Percentiles rank a stretch among this genome's conserved stretches.
These are phyloP conservation scores for Solanum hybrid DNA, from an alignment of 305 asterid genomes.

Conservation along the genomic window DNA sequence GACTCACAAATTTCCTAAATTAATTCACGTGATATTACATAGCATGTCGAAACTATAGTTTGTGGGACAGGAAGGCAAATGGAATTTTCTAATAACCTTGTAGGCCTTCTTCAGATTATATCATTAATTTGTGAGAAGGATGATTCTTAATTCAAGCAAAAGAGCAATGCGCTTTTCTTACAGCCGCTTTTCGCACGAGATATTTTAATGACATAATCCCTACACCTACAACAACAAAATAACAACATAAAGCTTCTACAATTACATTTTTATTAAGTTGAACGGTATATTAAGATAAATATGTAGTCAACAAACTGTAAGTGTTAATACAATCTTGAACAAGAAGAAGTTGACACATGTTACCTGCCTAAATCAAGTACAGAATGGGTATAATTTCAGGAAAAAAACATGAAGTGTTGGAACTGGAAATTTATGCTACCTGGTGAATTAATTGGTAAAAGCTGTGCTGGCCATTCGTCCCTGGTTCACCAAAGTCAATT, in stretches of 20 bases:
- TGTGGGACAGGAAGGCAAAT: not conserved
- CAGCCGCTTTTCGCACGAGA: not conserved
- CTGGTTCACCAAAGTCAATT: conserved; percentile 99
- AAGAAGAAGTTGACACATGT: not conserved
- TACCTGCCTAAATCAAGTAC: conserved; percentile 1
- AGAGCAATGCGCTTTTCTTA: not conserved
- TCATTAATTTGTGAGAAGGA: no score
- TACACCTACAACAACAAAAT: not conserved
- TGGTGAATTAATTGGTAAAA: conserved; percentile 99
- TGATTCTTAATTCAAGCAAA: not conserved
- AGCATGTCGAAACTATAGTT: not conserved
- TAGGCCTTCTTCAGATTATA: not conserved
- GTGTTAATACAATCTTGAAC: not conserved
- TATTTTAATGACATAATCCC: not conserved
- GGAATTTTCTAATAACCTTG: not conserved
- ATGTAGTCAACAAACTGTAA: not conserved
- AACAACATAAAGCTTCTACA: not conserved
- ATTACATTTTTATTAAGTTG: not conserved
- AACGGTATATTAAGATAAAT: not conserved
- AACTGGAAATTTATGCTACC: conserved; percentile 29
- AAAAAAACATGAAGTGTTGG: not conserved
- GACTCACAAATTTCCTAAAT: not conserved
- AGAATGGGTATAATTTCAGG: not conserved
- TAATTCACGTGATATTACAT: not conserved
- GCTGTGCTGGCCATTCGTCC: conserved; percentile 99